Conservation (phyloP, 305 asterid genomes). For the Ilex paraguariensis region DNA sequence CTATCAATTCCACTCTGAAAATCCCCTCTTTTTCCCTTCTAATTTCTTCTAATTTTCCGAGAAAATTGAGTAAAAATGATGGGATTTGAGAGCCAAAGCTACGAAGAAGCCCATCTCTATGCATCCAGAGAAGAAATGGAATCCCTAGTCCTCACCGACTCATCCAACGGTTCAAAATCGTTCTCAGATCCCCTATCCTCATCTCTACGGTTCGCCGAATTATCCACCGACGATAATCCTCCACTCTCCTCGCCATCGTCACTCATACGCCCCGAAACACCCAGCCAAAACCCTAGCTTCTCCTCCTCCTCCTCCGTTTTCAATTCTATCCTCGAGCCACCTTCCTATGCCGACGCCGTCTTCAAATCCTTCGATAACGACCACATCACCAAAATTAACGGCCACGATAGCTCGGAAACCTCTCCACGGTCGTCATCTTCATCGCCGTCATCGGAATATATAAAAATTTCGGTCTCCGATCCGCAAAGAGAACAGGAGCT, state of each 20-base stretch:
- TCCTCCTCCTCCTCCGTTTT: background rate
- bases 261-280: slow-evolving; percentile 21
- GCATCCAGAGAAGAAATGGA: slow-evolving; percentile 59
- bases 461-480: slow-evolving; percentile 68
- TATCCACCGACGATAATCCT: slow-evolving; percentile 33
- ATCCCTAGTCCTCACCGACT: slow-evolving; percentile 49
- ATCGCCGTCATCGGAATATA: slow-evolving; percentile 22
- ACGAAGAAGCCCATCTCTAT: slow-evolving; percentile 46
- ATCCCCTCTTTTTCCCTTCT: too few species aligned
- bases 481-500: slow-evolving; percentile 76
- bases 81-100: slow-evolving; percentile 61
- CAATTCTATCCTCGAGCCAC: background rate
- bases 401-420: background rate
- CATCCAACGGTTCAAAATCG: slow-evolving; percentile 38
- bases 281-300: background rate
- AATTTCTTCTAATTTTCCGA: too few species aligned
- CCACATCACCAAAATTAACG: background rate
- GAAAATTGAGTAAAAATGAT: slow-evolving; percentile 32
- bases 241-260: slow-evolving; percentile 39
- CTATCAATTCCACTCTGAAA: too few species aligned
- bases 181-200: slow-evolving; percentile 22
- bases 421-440: background rate
- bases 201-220: slow-evolving; percentile 26
- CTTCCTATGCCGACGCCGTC: background rate
- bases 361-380: background rate